Percentiles rank a stretch among this genome's conserved stretches.
Conservation (phyloP, 1,284 basidiomycete genomes). For the Rhodotorula sp. region DNA sequence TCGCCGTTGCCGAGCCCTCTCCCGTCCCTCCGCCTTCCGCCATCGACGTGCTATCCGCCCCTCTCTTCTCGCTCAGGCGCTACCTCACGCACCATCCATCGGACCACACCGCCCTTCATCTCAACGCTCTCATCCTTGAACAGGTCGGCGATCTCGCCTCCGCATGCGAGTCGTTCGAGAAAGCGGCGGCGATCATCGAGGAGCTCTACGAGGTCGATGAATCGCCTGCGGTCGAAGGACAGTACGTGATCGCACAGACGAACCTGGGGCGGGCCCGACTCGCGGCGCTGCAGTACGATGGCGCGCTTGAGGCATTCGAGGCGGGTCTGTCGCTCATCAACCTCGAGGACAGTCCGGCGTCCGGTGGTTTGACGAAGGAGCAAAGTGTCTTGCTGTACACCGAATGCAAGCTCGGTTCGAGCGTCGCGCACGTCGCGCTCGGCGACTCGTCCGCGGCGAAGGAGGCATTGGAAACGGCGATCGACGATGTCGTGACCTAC, state of each 20-base stretch:
- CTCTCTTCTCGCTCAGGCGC: conserved; percentile 74
- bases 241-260: conserved; percentile 76
- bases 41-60: conserved; percentile 44
- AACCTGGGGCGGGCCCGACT: conserved; percentile 79
- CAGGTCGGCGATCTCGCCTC: conserved; percentile 68
- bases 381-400: conserved; percentile 25
- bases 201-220: conserved; percentile 84
- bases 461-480: conserved; percentile 23
- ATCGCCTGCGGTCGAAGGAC: conserved; percentile 67
- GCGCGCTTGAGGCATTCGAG: conserved; percentile 68
- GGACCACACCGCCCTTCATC: conserved; percentile 75
- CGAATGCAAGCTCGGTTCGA: conserved; percentile 32
- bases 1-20: conserved; percentile 10
- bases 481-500: conserved; percentile 28
- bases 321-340: conserved; percentile 68
- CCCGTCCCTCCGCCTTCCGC: conserved; percentile 7
- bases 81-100: conserved; percentile 67
- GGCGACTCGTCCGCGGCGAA: conserved; percentile 22
- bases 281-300: conserved; percentile 59
- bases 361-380: conserved; percentile 21
- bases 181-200: conserved; percentile 73
- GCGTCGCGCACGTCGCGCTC: conserved; percentile 21
- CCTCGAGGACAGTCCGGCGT: neutral
- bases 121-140: conserved; percentile 83
- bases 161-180: conserved; percentile 61